Conservation (phyloP, 192 early-diverging fungal species). For the Mortierella hygrophila region DNA sequence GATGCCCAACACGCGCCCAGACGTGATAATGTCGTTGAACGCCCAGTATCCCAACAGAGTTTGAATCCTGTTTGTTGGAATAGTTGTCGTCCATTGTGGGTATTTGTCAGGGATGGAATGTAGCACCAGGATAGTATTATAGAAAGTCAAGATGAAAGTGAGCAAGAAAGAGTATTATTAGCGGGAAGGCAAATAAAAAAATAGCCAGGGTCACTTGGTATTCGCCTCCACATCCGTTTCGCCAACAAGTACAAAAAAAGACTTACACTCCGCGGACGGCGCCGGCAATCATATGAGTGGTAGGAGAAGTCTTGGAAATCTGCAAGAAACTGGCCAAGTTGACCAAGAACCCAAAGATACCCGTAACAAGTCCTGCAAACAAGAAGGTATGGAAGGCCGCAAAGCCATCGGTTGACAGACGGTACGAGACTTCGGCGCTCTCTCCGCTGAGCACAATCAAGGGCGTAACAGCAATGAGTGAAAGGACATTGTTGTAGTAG, state of each 20-base stretch:
- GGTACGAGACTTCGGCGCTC: conserved; percentile 1
- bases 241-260: background rate
- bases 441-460: conserved; percentile 66
- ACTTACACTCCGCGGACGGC: conserved; percentile 72
- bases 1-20: conserved; percentile 55
- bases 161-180: background rate
- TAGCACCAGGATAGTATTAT: background rate
- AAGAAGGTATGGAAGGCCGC: conserved; percentile 38
- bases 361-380: conserved; percentile 57
- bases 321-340: conserved; percentile 74
- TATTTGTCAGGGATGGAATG: background rate
- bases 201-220: background rate
- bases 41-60: conserved; percentile 50
- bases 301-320: conserved; percentile 73
- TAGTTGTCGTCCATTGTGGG: background rate
- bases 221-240: background rate
- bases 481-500: conserved; percentile 72
- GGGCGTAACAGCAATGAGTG: conserved; percentile 61
- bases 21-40: conserved; percentile 53
- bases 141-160: background rate
- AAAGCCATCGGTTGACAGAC: background rate
- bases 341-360: conserved; percentile 71
- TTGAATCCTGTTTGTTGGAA: conserved; percentile 34
- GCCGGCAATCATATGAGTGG: conserved; percentile 71
- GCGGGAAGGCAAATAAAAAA: background rate